These are phyloP conservation scores for Teratosphaeria destructans DNA, from an alignment of 2,329 filamentous ascomycete genomes.

Conservation along the genomic window DNA sequence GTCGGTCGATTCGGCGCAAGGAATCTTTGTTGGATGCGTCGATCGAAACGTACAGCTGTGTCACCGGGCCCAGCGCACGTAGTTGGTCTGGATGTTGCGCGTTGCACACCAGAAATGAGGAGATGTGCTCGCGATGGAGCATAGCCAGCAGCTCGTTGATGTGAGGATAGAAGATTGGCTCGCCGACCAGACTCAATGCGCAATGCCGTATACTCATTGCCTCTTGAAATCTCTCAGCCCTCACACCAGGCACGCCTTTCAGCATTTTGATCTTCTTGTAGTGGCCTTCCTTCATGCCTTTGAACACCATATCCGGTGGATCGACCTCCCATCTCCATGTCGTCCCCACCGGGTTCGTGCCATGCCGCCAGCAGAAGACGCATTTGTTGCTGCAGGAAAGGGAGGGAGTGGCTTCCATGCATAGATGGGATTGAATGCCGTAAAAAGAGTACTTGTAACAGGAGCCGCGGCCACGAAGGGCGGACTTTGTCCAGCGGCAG, in stretches of 20 bases:
- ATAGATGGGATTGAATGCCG: slow-evolving; percentile 89
- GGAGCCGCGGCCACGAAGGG: slow-evolving; percentile 80
- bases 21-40: slow-evolving; percentile 86
- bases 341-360: slow-evolving; percentile 91
- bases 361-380: slow-evolving; percentile 97
- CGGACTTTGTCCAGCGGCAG: slow-evolving; percentile 97
- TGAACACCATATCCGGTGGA: slow-evolving; percentile 77
- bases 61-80: slow-evolving; percentile 70
- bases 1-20: slow-evolving; percentile 78
- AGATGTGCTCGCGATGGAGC: slow-evolving; percentile 78
- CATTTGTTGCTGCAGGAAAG: slow-evolving; percentile 97
- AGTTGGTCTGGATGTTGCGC: slow-evolving; percentile 92
- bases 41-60: slow-evolving; percentile 92
- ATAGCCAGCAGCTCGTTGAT: slow-evolving; percentile 86
- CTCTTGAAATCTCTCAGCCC: slow-evolving; percentile 83
- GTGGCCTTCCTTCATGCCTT: slow-evolving; percentile 81
- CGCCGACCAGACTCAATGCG: slow-evolving; percentile 81
- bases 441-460: slow-evolving; percentile 99
- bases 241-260: slow-evolving; percentile 82
- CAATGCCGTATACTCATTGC: slow-evolving; percentile 91
- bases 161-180: slow-evolving; percentile 97
- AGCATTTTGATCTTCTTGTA: slow-evolving; percentile 98
- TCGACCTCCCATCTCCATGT: slow-evolving; percentile 96
- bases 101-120: slow-evolving; percentile 92
- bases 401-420: slow-evolving; percentile 95